These are phyloP conservation scores for Wickerhamiella spandovensis DNA, from an alignment of 805 yeast species.

Conservation along the genomic window DNA sequence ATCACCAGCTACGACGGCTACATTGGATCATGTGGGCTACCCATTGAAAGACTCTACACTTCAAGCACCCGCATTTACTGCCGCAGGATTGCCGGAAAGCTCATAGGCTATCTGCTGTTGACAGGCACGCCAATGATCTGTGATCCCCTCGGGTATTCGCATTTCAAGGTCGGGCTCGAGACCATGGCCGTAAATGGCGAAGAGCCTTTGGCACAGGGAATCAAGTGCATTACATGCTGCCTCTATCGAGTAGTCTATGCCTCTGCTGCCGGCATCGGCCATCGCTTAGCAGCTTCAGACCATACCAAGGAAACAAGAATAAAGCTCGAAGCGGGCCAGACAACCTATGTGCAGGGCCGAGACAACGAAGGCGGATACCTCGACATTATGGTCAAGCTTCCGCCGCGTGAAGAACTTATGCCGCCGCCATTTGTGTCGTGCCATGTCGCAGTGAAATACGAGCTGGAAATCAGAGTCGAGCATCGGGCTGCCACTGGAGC, in stretches of 20 bases:
- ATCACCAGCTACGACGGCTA: not conserved
- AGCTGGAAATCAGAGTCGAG: not conserved
- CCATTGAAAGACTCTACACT: not conserved
- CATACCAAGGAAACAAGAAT: not conserved
- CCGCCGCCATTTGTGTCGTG: not conserved
- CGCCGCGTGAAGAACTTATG: not conserved
- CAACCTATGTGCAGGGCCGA: not conserved
- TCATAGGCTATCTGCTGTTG: not conserved
- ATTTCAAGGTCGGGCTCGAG: not conserved
- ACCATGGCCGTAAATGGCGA: not conserved
- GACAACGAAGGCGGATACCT: not conserved
- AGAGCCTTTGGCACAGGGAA: not conserved
- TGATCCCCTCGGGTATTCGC: not conserved
- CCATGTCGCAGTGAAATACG: not conserved
- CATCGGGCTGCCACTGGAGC: not conserved
- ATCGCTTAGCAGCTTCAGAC: not conserved
- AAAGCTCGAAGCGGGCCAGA: not conserved
- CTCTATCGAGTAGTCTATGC: not conserved
- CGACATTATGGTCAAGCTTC: not conserved
- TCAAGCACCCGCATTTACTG: not conserved
- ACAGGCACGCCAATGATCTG: not conserved
- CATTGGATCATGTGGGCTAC: not conserved
- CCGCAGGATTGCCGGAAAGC: not conserved
- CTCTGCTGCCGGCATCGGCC: not conserved
- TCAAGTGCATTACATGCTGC: not conserved